Evolutionary conservation across 1,139 yeast genomes (phyloP).

Genomic region (Geotrichum citri-aurantii): DNA sequence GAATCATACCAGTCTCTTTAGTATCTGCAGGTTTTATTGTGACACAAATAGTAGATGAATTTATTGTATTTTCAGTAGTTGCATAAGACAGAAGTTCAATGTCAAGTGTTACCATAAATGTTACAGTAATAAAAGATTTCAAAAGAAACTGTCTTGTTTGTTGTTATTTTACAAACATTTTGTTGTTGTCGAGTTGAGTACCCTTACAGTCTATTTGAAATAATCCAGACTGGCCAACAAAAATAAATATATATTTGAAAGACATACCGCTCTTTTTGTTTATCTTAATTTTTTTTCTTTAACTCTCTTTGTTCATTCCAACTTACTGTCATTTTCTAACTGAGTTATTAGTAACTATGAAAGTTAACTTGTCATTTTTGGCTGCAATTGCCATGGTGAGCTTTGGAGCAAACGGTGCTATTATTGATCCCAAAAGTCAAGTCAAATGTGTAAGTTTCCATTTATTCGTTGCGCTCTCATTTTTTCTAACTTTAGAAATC

Average conservation of each 20-base stretch:
- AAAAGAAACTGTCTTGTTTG: too few species aligned
- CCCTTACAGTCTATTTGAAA: background rate
- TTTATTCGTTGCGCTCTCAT: background rate
- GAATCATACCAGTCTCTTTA: too few species aligned
- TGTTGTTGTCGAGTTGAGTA: background rate
- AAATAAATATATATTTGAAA: too few species aligned
- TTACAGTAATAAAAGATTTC: too few species aligned
- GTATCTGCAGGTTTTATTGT: too few species aligned
- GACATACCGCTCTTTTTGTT: background rate
- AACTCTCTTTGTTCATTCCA: background rate
- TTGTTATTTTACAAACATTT: background rate
- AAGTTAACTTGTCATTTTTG: constrained; percentile 2
- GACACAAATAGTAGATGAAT: too few species aligned
- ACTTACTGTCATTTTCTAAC: background rate
- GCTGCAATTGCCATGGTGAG: background rate
- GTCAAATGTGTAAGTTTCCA: constrained; percentile 8
- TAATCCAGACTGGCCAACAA: too few species aligned
- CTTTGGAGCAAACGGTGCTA: background rate
- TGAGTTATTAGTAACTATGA: background rate
- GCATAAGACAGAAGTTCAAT: too few species aligned
- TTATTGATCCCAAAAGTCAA: constrained; percentile 2
- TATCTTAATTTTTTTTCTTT: background rate
- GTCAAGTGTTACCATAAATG: too few species aligned
- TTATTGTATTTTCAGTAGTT: too few species aligned
- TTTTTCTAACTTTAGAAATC: background rate